phyloP scores from a whole-genome alignment of 1,284 basidiomycete genomes.

The Melampsora americana region DNA sequence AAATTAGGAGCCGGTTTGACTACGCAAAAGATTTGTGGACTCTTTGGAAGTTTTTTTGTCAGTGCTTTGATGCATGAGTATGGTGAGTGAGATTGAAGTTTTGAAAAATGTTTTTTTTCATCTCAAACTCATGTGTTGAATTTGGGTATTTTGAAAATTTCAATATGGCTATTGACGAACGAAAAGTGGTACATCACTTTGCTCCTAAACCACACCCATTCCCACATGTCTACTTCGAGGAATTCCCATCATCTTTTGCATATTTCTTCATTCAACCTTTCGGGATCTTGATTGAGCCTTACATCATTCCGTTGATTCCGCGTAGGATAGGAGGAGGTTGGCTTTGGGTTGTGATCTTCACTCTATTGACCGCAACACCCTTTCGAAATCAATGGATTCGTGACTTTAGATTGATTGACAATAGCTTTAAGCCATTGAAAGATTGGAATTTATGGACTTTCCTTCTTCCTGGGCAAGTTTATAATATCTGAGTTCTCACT shows the following conservation, averaged over 20 bases:
- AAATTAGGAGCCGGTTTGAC: background rate
- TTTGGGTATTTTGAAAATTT: background rate
- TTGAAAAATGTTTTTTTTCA: background rate
- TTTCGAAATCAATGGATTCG: constrained; percentile 10
- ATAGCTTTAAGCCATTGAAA: background rate
- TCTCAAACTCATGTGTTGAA: background rate
- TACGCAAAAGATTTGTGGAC: constrained; percentile 12
- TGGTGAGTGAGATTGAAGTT: constrained; percentile 16
- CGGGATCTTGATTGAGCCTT: constrained; percentile 25
- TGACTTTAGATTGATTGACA: constrained; percentile 5
- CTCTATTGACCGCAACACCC: constrained; percentile 6
- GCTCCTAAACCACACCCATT: background rate
- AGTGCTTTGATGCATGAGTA: constrained; percentile 34
- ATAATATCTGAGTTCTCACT: no score
- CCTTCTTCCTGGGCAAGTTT: constrained; percentile 12
- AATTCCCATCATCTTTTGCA: constrained; percentile 21
- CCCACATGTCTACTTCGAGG: background rate
- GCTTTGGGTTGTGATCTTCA: constrained; percentile 32
- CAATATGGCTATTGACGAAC: background rate
- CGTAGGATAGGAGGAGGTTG: constrained; percentile 12
- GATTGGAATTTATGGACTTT: constrained; percentile 12
- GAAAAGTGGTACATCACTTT: background rate
- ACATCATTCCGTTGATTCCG: constrained; percentile 35
- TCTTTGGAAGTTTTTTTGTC: constrained; percentile 22
- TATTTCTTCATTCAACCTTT: constrained; percentile 36